phyloP scores from a whole-genome alignment of 2,329 filamentous ascomycete species.

The Cucurbitaria berberidis region DNA sequence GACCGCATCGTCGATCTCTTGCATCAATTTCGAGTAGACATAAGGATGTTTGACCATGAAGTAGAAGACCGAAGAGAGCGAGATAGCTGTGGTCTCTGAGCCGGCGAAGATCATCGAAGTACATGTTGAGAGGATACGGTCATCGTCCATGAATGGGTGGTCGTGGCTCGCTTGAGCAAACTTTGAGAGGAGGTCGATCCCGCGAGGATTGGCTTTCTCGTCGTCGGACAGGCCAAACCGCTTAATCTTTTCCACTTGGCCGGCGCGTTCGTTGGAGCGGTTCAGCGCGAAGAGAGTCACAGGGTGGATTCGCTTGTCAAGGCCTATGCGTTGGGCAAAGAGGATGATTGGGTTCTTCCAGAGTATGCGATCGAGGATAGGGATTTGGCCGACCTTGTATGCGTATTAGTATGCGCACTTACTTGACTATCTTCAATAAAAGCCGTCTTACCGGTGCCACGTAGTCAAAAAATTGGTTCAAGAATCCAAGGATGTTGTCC shows the following conservation, averaged over 20 bases:
- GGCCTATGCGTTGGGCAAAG: slow-evolving; percentile 68
- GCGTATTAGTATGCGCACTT: slow-evolving; percentile 11
- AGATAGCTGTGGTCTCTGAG: slow-evolving; percentile 80
- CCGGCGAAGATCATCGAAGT: slow-evolving; percentile 76
- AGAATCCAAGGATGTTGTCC: slow-evolving; percentile 72
- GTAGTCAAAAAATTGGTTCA: slow-evolving; percentile 71
- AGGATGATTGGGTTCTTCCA: slow-evolving; percentile 78
- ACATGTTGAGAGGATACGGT: slow-evolving; percentile 72
- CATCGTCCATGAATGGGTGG: slow-evolving; percentile 74
- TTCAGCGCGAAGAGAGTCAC: slow-evolving; percentile 74
- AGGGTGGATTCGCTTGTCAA: slow-evolving; percentile 72
- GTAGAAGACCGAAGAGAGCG: slow-evolving; percentile 74
- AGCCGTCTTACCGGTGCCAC: slow-evolving; percentile 68
- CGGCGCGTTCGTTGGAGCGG: slow-evolving; percentile 69
- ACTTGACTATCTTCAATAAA: neutral
- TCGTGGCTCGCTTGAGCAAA: slow-evolving; percentile 72
- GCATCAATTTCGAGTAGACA: slow-evolving; percentile 61
- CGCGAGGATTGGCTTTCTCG: slow-evolving; percentile 39
- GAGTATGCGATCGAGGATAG: slow-evolving; percentile 70
- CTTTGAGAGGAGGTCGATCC: slow-evolving; percentile 70
- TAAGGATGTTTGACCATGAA: slow-evolving; percentile 69
- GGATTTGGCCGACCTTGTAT: slow-evolving; percentile 72
- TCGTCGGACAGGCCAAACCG: slow-evolving; percentile 48
- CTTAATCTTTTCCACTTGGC: slow-evolving; percentile 58
- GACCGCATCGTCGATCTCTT: slow-evolving; percentile 68